Conservation (phyloP, 192 early-diverging fungal species). For the Entomortierella beljakovae region DNA sequence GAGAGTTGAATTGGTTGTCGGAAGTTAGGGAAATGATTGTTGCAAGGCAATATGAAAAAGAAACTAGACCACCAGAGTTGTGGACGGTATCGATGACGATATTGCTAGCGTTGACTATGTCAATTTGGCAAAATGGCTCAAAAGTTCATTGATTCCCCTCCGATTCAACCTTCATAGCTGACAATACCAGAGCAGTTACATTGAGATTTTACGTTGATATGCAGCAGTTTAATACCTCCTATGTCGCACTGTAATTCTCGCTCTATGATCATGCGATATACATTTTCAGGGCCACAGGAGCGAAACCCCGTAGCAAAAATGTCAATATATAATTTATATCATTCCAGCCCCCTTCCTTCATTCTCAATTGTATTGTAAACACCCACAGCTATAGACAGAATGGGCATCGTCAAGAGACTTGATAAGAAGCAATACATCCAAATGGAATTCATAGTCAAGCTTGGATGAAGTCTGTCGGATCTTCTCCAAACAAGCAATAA, state of each 20-base stretch:
- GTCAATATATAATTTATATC: neutral
- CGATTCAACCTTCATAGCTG: neutral
- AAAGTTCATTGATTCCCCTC: neutral
- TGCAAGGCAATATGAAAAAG: neutral
- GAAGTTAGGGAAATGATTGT: constrained; percentile 16
- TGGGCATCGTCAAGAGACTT: constrained; percentile 22
- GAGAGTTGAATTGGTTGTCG: neutral
- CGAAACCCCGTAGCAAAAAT: neutral
- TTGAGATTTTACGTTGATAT: constrained; percentile 24
- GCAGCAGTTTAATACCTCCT: too few relatives aligned
- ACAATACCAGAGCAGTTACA: constrained; percentile 15
- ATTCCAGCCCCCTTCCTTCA: neutral
- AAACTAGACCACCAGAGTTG: constrained; percentile 15
- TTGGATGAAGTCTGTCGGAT: constrained; percentile 9
- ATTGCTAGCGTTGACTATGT: constrained; percentile 16
- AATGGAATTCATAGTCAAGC: constrained; percentile 23
- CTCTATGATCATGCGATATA: neutral
- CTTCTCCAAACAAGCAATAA: neutral
- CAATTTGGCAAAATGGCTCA: neutral
- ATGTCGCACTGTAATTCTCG: too few relatives aligned
- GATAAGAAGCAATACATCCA: neutral
- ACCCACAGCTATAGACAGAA: constrained; percentile 19
- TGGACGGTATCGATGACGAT: constrained; percentile 14
- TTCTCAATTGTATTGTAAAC: neutral
- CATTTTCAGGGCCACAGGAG: constrained; percentile 9